Evolutionary conservation across 225 moss, liverwort and hornwort genomes (phyloP).

Genomic region (Ulota crispa): DNA sequence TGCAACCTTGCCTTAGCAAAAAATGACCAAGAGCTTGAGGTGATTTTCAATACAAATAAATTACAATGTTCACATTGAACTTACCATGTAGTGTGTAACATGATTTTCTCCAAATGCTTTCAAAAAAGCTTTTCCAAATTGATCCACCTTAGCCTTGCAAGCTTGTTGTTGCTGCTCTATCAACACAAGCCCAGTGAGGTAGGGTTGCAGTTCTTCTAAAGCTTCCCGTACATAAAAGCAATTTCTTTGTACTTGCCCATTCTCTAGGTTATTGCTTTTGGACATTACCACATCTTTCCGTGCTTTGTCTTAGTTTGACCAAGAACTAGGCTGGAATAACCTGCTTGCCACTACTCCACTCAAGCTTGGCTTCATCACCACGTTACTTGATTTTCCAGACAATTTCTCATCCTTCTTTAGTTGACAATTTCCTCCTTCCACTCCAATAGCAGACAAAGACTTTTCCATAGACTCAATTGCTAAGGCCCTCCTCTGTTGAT

Average conservation of each 20-base stretch:
- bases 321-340: neutral
- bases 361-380: neutral
- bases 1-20: no score
- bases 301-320: neutral
- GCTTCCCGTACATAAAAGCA: no score
- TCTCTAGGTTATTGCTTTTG: no score
- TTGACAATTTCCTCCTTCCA: neutral
- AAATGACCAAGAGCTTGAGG: no score
- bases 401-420: neutral
- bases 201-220: no score
- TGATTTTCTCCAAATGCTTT: no score
- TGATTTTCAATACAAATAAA: neutral
- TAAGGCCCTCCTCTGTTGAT: neutral
- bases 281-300: no score
- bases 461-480: no score
- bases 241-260: no score
- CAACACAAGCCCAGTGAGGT: neutral
- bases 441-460: neutral
- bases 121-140: neutral
- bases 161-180: neutral
- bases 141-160: neutral
- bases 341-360: neutral
- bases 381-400: neutral
- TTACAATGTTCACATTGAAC: neutral
- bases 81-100: no score